These are phyloP conservation scores for Sporothrix phasma DNA, from an alignment of 2,329 filamentous ascomycete species.

Conservation along the genomic window DNA sequence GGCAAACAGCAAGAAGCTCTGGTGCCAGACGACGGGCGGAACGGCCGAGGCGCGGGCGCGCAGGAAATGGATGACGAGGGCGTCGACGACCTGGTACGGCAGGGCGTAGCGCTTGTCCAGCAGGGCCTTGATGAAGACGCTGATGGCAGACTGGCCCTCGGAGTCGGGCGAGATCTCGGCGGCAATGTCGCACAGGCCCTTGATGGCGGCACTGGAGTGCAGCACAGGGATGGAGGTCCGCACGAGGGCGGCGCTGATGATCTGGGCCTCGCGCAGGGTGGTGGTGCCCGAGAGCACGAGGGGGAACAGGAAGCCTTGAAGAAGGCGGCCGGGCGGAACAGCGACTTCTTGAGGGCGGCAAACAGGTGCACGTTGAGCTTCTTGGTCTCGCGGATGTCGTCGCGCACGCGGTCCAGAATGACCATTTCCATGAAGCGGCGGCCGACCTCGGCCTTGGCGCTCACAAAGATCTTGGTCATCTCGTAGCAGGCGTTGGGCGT, in stretches of 20 bases:
- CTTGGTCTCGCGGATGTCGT: constrained; percentile 88
- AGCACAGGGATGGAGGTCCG: constrained; percentile 81
- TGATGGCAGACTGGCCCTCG: constrained; percentile 83
- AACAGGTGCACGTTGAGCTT: constrained; percentile 95
- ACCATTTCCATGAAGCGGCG: constrained; percentile 82
- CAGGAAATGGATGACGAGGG: constrained; percentile 91
- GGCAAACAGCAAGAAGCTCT: constrained; percentile 83
- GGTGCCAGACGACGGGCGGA: constrained; percentile 92
- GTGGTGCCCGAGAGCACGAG: constrained; percentile 78
- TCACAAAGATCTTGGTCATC: constrained; percentile 86
- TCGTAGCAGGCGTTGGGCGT: constrained; percentile 75
- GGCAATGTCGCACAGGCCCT: constrained; percentile 87
- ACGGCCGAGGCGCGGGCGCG: constrained; percentile 12
- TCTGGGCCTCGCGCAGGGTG: constrained; percentile 83
- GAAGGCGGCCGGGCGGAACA: constrained; percentile 91
- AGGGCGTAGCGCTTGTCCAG: constrained; percentile 96
- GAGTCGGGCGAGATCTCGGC: constrained; percentile 78
- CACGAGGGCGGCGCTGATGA: constrained; percentile 76
- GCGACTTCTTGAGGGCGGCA: constrained; percentile 80
- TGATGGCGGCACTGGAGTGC: constrained; percentile 83
- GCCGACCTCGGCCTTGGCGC: constrained; percentile 66
- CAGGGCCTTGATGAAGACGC: constrained; percentile 87
- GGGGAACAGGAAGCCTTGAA: constrained; percentile 90
- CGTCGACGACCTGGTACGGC: constrained; percentile 88
- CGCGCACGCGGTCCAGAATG: constrained; percentile 78